phyloP scores from a whole-genome alignment of 495 filamentous ascomycete genomes.

The Penicillium manginii region DNA sequence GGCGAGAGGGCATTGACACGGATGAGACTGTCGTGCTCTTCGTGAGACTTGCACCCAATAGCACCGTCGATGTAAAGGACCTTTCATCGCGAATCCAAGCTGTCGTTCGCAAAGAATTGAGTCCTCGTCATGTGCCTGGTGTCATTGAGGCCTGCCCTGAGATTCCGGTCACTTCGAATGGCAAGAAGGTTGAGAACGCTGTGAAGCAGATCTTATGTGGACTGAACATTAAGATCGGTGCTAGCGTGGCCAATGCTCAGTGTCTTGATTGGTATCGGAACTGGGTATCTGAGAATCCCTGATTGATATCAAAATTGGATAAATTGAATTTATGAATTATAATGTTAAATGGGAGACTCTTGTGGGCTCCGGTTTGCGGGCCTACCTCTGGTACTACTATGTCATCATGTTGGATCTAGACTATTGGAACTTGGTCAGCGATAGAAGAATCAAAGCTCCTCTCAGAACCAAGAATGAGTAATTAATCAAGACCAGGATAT shows the following conservation, averaged over 20 bases:
- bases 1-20: conserved; percentile 65
- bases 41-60: conserved; percentile 63
- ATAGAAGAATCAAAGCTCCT: not conserved
- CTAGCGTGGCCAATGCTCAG: conserved; percentile 82
- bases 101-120: conserved; percentile 72
- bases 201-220: conserved; percentile 95
- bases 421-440: conserved; percentile 7
- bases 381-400: not conserved
- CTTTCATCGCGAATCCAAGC: conserved; percentile 63
- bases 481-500: not conserved
- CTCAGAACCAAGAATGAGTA: not conserved
- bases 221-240: conserved; percentile 79
- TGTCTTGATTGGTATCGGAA: conserved; percentile 82
- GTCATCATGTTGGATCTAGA: conserved; percentile 6
- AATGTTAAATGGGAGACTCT: conserved; percentile 2
- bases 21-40: conserved; percentile 91
- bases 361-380: too few relatives aligned
- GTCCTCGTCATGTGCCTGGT: conserved; percentile 82
- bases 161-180: conserved; percentile 87
- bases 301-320: conserved; percentile 10
- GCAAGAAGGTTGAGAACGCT: conserved; percentile 93
- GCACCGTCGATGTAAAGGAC: conserved; percentile 32
- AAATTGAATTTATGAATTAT: conserved; percentile 12
- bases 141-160: conserved; percentile 78
- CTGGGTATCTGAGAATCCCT: conserved; percentile 61